Evolutionary conservation across 116 monocot genomes (phyloP), one percentile per base, ranked within the genome.

Genomic region (Cymodocea nodosa): DNA sequence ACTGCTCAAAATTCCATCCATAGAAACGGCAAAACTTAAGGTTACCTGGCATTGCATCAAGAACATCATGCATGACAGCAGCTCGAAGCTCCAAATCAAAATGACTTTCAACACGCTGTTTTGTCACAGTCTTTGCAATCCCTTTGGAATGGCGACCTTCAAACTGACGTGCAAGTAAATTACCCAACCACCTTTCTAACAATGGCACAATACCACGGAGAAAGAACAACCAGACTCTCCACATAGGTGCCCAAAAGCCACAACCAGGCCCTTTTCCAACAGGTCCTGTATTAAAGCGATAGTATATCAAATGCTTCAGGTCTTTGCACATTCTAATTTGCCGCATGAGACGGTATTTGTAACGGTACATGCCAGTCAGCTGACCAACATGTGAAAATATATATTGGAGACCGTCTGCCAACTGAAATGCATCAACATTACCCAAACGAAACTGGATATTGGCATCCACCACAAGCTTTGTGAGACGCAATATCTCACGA

Each of bases 261-360:
- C 90, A 95, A 30, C 95, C 95, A 74, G 90, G 90, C 4, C 90
- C 90, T 72, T 95, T 90, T 6, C 95, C 95, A 70, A 95, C 90
- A 56, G 95, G 95, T 23, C 95, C 95, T 54, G 95, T 95, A 68
- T 95, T 95, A 69, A 95, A 95, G 16, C 95, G 83, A 70, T 95
- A 95, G 72, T 95, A 95, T 56, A 95, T 95, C 77, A 95, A 80
- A 63, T 95, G 95, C 73, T 95, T 95, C 80, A 95, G 70, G 62
- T 95, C 95, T 69, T 95, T 95, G 52, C 95, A 95, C 95, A 95
- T 95, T 73, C 95, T 87, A 40, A 95, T 95, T 73, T 95, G 95
- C 37, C 95, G 64, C 95, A 95, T 95, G 15, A 95, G 77, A 48
- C 95, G 76, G 63, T 95, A 95, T 69, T 95, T 95, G 73, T 95